phyloP scores from a whole-genome alignment of 1,284 basidiomycete genomes.

The Ustilago crameri region DNA sequence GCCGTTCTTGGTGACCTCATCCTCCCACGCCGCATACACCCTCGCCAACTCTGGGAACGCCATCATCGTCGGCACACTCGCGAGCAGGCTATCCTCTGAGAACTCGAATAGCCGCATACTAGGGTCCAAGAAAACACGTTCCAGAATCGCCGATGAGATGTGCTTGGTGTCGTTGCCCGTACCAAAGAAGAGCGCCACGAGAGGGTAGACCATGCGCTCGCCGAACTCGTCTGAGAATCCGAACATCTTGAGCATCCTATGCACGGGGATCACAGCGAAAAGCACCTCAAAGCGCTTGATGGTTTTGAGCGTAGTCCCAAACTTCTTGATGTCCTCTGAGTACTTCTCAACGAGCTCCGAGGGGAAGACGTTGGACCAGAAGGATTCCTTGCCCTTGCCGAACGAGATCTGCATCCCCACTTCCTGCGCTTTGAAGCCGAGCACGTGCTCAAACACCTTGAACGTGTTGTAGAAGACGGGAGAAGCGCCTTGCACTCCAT shows the following conservation, averaged over 20 bases:
- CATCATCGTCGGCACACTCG: slow-evolving; percentile 70
- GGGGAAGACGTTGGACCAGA: slow-evolving; percentile 64
- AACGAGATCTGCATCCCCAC: slow-evolving; percentile 65
- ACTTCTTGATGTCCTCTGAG: slow-evolving; percentile 58
- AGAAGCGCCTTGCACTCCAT: slow-evolving; percentile 61
- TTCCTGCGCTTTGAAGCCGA: slow-evolving; percentile 57
- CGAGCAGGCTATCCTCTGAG: slow-evolving; percentile 65
- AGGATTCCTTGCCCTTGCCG: slow-evolving; percentile 58
- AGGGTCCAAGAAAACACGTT: slow-evolving; percentile 74
- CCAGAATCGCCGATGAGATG: slow-evolving; percentile 74
- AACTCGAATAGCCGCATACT: slow-evolving; percentile 71
- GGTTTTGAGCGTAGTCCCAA: slow-evolving; percentile 56
- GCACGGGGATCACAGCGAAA: slow-evolving; percentile 61
- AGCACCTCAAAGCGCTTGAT: slow-evolving; percentile 62
- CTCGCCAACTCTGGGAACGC: slow-evolving; percentile 71
- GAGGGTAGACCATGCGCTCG: slow-evolving; percentile 74
- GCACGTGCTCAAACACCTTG: slow-evolving; percentile 58
- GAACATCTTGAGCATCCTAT: slow-evolving; percentile 58
- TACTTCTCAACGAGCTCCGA: slow-evolving; percentile 60
- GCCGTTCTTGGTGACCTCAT: slow-evolving; percentile 70
- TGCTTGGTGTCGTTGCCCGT: slow-evolving; percentile 76
- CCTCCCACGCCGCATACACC: slow-evolving; percentile 72
- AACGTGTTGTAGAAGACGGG: slow-evolving; percentile 64
- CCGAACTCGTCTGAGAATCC: slow-evolving; percentile 71
- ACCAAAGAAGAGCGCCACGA: slow-evolving; percentile 75